Percentiles rank a stretch among this genome's conserved stretches.
Evolutionary conservation across 2,329 filamentous ascomycete species (phyloP).

Genomic region (Colletotrichum eleusines): DNA sequence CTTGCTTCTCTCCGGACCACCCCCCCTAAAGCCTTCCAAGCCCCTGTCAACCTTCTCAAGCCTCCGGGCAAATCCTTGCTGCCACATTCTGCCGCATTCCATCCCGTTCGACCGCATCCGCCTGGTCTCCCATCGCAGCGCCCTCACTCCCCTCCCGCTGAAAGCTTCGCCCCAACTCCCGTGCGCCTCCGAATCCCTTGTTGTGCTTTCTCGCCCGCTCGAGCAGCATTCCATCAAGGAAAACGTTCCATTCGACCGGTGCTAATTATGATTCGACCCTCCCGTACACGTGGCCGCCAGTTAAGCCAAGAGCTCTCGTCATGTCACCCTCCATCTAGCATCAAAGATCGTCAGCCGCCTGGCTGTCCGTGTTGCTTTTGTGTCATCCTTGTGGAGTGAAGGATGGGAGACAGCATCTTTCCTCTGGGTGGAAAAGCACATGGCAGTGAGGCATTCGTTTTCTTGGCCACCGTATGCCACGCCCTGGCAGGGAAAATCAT

Average conservation of each 20-base stretch:
- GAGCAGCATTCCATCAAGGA: neutral
- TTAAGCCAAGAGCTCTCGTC: constrained; percentile 21
- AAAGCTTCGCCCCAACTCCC: constrained; percentile 9
- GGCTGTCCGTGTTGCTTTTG: constrained; percentile 20
- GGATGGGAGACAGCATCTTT: constrained; percentile 15
- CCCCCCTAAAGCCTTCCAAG: no score
- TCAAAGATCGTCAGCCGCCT: neutral
- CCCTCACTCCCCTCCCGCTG: neutral
- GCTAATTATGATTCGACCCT: constrained; percentile 27
- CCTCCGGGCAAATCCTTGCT: neutral
- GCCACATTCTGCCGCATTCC: neutral
- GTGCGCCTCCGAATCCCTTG: neutral
- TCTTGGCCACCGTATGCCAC: constrained; percentile 32
- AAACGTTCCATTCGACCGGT: constrained; percentile 39
- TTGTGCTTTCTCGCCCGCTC: neutral
- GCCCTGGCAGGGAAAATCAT: neutral
- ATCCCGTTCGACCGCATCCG: constrained; percentile 22
- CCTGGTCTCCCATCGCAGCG: constrained; percentile 38
- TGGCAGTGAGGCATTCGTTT: no score
- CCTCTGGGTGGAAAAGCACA: constrained; percentile 34
- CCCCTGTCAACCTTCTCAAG: neutral
- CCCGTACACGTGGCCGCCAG: constrained; percentile 39
- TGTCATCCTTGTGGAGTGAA: constrained; percentile 18
- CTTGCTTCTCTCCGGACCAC: no score
- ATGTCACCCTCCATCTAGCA: constrained; percentile 12